A percentile compares a stretch with the other conserved stretches of the same genome.
phyloP scores from a whole-genome alignment of 805 yeast genomes.

The Helenozyma baotianmanensis region DNA sequence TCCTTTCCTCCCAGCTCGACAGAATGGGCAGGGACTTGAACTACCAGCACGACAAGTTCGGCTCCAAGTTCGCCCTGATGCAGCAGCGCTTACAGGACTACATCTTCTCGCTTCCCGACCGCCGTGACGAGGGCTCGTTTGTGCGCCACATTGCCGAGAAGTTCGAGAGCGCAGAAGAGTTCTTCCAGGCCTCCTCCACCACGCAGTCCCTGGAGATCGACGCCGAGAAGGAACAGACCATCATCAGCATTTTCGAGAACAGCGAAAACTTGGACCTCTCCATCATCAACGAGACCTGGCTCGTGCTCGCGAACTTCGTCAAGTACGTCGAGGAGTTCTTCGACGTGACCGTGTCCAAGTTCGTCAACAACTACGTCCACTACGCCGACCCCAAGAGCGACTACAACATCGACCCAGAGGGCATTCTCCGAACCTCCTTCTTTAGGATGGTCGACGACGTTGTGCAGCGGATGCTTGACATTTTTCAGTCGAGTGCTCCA shows the following conservation, averaged over 20 bases:
- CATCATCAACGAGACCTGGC: conserved; percentile 41
- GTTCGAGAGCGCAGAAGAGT: conserved; percentile 32
- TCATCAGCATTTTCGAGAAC: conserved; percentile 31
- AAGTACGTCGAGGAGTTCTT: conserved; percentile 29
- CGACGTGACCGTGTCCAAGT: conserved; percentile 25
- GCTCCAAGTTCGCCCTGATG: conserved; percentile 31
- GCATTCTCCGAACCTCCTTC: conserved; percentile 24
- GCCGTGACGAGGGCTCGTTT: conserved; percentile 32
- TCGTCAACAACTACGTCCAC: conserved; percentile 35
- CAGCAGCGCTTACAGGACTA: conserved; percentile 35
- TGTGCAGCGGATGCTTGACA: conserved; percentile 20
- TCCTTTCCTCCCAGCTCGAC: conserved; percentile 29
- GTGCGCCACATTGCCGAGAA: conserved; percentile 36
- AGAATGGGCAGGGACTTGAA: conserved; percentile 29
- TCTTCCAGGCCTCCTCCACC: conserved; percentile 26
- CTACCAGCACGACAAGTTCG: conserved; percentile 33
- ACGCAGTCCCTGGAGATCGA: conserved; percentile 18
- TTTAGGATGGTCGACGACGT: conserved; percentile 23
- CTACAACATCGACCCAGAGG: conserved; percentile 26
- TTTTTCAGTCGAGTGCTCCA: conserved; percentile 26
- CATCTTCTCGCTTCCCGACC: conserved; percentile 26
- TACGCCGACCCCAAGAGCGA: conserved; percentile 21
- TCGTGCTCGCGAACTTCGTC: conserved; percentile 34
- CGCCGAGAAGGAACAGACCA: conserved; percentile 23
- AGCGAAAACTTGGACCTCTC: conserved; percentile 39